These are phyloP conservation scores for Aspergillus viridinutans DNA, from an alignment of 2,329 filamentous ascomycete genomes.

Conservation along the genomic window DNA sequence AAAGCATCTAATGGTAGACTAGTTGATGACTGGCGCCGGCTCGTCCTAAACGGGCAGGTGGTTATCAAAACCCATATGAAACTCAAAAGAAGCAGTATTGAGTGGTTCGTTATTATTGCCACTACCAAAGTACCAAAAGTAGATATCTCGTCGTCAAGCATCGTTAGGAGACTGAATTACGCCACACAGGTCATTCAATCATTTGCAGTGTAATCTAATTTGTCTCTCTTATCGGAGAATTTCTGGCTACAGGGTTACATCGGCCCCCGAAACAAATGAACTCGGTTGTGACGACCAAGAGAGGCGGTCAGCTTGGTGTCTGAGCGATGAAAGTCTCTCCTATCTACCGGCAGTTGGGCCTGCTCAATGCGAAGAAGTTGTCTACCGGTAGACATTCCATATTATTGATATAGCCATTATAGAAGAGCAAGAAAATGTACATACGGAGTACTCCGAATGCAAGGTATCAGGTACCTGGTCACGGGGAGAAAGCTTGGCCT, in stretches of 20 bases:
- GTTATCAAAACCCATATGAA: neutral
- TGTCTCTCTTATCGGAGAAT: neutral
- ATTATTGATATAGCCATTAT: neutral
- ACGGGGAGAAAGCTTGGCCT: neutral
- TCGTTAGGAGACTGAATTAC: neutral
- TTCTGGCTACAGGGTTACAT: neutral
- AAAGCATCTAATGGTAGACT: too few relatives aligned
- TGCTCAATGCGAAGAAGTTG: neutral
- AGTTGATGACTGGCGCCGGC: neutral
- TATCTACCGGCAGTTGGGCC: neutral
- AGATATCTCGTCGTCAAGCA: neutral
- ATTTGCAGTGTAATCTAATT: neutral
- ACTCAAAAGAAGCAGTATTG: too few relatives aligned
- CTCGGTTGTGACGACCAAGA: neutral
- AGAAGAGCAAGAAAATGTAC: neutral
- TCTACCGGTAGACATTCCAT: neutral
- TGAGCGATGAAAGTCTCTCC: neutral
- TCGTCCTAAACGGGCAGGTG: neutral
- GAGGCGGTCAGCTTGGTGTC: neutral
- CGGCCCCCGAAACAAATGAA: neutral
- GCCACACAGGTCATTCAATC: neutral
- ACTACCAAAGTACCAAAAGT: neutral
- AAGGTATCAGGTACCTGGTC: neutral
- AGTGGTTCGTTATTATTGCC: too few relatives aligned
- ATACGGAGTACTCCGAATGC: neutral